Evolutionary conservation across 2,329 filamentous ascomycete species (phyloP).

Genomic region (Arthrobotrys musiformis): DNA sequence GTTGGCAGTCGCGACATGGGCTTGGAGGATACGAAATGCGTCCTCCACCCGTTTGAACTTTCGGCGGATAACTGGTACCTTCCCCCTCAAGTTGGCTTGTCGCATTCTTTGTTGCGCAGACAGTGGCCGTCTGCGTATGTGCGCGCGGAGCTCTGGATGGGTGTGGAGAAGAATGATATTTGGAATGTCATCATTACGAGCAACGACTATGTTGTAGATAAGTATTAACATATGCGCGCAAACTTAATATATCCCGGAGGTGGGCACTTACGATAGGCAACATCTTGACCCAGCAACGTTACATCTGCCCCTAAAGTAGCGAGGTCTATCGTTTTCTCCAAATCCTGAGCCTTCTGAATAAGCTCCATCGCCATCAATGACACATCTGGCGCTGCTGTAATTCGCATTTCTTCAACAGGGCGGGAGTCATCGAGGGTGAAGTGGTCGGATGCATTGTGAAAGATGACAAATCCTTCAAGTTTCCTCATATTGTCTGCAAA

Average conservation of each 20-base stretch:
- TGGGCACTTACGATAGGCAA: slow-evolving; percentile 40
- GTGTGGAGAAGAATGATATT: slow-evolving; percentile 50
- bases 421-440: slow-evolving; percentile 50
- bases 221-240: neutral
- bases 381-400: slow-evolving; percentile 46
- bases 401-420: slow-evolving; percentile 34
- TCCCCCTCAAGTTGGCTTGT: slow-evolving; percentile 40
- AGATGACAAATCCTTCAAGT: slow-evolving; percentile 34
- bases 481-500: slow-evolving; percentile 50
- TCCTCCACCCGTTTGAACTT: slow-evolving; percentile 45
- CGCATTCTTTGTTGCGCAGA: slow-evolving; percentile 52
- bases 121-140: slow-evolving; percentile 39
- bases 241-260: no score
- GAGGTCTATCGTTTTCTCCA: slow-evolving; percentile 32
- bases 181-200: slow-evolving; percentile 45
- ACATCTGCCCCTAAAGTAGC: slow-evolving; percentile 25
- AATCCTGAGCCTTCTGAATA: slow-evolving; percentile 31
- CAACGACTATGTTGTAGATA: slow-evolving; percentile 16
- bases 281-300: slow-evolving; percentile 39
- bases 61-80: slow-evolving; percentile 43
- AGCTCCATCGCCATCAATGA: slow-evolving; percentile 50
- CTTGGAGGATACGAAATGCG: slow-evolving; percentile 43
- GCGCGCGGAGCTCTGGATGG: slow-evolving; percentile 41
- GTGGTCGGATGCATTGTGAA: slow-evolving; percentile 33
- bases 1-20: slow-evolving; percentile 41